Evolutionary conservation across 2,329 filamentous ascomycete genomes (phyloP).

Genomic region (Beauveria rudraprayagi): DNA sequence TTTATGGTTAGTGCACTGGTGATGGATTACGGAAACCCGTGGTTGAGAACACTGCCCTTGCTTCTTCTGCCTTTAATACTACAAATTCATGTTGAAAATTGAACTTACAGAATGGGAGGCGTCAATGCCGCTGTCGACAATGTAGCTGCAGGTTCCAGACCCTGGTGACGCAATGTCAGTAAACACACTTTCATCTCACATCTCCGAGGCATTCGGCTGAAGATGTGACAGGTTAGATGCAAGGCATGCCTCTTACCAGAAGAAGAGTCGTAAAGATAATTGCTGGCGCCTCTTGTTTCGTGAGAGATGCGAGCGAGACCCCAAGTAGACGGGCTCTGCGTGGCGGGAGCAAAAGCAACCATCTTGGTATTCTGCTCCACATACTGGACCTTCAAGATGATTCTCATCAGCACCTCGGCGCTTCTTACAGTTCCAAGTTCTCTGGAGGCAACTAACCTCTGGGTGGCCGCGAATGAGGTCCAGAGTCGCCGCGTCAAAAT

Average conservation of each 20-base stretch:
- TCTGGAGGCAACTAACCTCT: neutral
- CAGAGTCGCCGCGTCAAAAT: conserved; percentile 11
- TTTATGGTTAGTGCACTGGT: neutral
- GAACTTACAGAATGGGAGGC: conserved; percentile 19
- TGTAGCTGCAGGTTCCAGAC: conserved; percentile 18
- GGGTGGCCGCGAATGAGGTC: conserved; percentile 12
- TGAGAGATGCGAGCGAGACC: conserved; percentile 18
- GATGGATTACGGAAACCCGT: neutral
- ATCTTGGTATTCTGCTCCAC: conserved; percentile 29
- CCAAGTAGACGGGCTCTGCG: conserved; percentile 16
- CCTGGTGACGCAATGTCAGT: neutral
- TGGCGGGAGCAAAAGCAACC: conserved; percentile 4
- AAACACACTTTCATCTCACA: neutral
- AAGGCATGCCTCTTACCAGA: conserved; percentile 10
- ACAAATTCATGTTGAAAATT: neutral
- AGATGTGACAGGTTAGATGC: neutral
- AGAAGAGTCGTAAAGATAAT: conserved; percentile 16
- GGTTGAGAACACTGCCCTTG: neutral
- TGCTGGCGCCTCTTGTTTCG: conserved; percentile 8
- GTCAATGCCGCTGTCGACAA: conserved; percentile 21
- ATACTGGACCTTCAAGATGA: conserved; percentile 21
- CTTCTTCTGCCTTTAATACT: neutral
- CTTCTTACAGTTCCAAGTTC: neutral
- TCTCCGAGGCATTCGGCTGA: neutral
- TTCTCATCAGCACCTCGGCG: neutral